Evolutionary conservation across 192 early-diverging fungal species (phyloP).

Genomic region (Backusella morwellensis): DNA sequence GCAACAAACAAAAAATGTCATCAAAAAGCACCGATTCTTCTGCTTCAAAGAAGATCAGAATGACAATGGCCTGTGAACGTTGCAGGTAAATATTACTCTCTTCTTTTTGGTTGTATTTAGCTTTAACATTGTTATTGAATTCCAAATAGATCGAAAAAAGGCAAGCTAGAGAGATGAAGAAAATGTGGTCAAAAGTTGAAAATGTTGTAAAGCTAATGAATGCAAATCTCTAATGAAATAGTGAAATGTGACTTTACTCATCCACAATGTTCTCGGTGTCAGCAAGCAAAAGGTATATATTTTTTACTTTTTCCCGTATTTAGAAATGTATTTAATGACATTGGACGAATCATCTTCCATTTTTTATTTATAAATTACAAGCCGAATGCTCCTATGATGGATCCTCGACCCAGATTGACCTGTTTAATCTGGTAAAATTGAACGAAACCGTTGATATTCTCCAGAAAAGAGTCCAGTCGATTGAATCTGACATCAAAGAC

Average conservation of each 20-base stretch:
- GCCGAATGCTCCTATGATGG: conserved; percentile 35
- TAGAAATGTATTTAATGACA: conserved; percentile 1
- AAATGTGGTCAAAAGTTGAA: not conserved
- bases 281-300: conserved; percentile 20
- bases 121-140: not conserved
- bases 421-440: conserved; percentile 31
- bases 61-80: conserved; percentile 42
- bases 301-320: not conserved
- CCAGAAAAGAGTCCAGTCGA: conserved; percentile 9
- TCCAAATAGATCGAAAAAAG: conserved; percentile 29
- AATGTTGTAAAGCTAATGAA: not conserved
- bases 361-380: not conserved
- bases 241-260: conserved; percentile 40
- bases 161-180: conserved; percentile 7
- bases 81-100: conserved; percentile 26
- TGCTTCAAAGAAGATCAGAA: conserved; percentile 36
- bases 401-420: conserved; percentile 32
- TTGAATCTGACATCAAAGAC: conserved; percentile 20
- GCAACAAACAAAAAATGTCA: not conserved
- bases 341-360: not conserved
- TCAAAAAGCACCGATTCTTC: conserved; percentile 1
- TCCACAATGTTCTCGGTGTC: conserved; percentile 32
- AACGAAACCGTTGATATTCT: conserved; percentile 24
- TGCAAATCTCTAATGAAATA: conserved; percentile 2
- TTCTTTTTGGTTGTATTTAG: too few relatives aligned